phyloP scores from a whole-genome alignment of 768 basidiomycete genomes.

The Lentinula edodes region DNA sequence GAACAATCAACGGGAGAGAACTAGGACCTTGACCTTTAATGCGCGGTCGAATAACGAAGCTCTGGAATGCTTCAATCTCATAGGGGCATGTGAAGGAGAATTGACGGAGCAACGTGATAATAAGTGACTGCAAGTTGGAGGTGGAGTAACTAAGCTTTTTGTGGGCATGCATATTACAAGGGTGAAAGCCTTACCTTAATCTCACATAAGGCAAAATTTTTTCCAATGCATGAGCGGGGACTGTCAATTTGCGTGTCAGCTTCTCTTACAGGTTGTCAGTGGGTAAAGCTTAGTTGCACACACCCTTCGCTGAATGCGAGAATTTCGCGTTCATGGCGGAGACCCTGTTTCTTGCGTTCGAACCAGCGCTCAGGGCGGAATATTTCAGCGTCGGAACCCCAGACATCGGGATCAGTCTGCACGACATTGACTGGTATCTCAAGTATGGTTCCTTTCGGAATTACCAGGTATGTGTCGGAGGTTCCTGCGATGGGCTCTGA shows the following conservation, averaged over 20 bases:
- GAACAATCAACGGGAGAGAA: constrained; percentile 51
- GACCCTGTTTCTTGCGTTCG: constrained; percentile 24
- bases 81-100: constrained; percentile 47
- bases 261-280: not conserved
- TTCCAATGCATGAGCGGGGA: constrained; percentile 57
- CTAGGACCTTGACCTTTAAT: constrained; percentile 47
- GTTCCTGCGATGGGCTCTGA: constrained; percentile 44
- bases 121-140: constrained; percentile 25
- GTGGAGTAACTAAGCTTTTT: not conserved
- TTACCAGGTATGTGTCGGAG: constrained; percentile 33
- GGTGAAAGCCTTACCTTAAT: constrained; percentile 39
- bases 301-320: constrained; percentile 59
- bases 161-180: not conserved
- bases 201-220: constrained; percentile 51
- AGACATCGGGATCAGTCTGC: constrained; percentile 44
- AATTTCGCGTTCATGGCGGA: constrained; percentile 34
- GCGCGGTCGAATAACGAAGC: constrained; percentile 60
- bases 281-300: constrained; percentile 10
- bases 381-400: constrained; percentile 54
- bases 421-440: constrained; percentile 53
- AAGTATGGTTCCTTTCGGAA: constrained; percentile 54
- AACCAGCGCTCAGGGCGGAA: constrained; percentile 67
- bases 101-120: constrained; percentile 44
- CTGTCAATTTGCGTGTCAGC: constrained; percentile 21
- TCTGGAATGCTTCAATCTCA: constrained; percentile 59